A percentile compares a stretch with the other conserved stretches of the same genome.
phyloP scores from a whole-genome alignment of 805 yeast genomes.

The Saccharomycopsis amapae region DNA sequence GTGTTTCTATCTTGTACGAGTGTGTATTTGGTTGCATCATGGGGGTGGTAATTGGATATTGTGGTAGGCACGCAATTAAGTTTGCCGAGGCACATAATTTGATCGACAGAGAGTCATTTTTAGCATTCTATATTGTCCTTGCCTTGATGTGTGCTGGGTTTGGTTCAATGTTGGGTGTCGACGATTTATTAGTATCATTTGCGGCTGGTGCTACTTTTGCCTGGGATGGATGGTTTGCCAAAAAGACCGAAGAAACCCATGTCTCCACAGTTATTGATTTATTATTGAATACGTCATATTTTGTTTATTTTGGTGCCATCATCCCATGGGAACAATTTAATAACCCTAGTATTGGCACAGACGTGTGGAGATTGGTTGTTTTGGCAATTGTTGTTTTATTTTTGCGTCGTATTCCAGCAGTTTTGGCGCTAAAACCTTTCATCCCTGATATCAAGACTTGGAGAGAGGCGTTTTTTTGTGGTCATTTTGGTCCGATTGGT shows the following conservation, averaged over 20 bases:
- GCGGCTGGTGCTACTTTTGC: conserved; percentile 92
- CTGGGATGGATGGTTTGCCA: conserved; percentile 89
- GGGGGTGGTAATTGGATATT: conserved; percentile 67
- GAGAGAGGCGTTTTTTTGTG: conserved; percentile 92
- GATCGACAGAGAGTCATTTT: conserved; percentile 83
- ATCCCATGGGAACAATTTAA: conserved; percentile 84
- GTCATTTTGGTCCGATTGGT: conserved; percentile 95
- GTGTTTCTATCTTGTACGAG: conserved; percentile 70
- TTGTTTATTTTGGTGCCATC: conserved; percentile 85
- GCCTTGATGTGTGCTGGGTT: conserved; percentile 84
- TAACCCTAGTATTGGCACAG: conserved; percentile 49
- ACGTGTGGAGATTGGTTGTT: conserved; percentile 73
- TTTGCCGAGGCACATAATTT: conserved; percentile 62
- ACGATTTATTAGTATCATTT: conserved; percentile 81
- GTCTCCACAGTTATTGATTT: conserved; percentile 88
- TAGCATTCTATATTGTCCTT: conserved; percentile 75
- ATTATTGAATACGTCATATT: conserved; percentile 74
- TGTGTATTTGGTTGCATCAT: conserved; percentile 72
- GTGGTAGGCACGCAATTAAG: conserved; percentile 61
- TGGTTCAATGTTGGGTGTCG: conserved; percentile 82
- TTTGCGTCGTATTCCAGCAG: conserved; percentile 78
- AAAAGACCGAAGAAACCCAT: conserved; percentile 74
- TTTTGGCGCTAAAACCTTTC: conserved; percentile 62
- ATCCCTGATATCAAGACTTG: conserved; percentile 85
- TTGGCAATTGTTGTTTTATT: conserved; percentile 68